Percentiles rank a stretch among this genome's conserved stretches.
Evolutionary conservation across 306 rosid species (phyloP).

Genomic region (Castanopsis chinensis): DNA sequence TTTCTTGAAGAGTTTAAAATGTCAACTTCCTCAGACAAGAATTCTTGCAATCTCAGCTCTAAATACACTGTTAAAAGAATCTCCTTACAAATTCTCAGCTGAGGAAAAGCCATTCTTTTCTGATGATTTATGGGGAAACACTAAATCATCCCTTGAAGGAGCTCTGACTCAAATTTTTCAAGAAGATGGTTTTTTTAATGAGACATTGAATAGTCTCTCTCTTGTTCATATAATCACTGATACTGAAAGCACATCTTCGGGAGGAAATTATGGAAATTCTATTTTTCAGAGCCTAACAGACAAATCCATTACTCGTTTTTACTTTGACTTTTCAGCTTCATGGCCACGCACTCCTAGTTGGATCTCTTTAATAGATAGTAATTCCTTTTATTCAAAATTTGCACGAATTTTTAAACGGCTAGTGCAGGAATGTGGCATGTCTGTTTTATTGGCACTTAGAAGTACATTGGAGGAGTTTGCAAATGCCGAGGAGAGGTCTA

Average conservation of each 20-base stretch:
- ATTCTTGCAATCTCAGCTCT: slow-evolving; percentile 94
- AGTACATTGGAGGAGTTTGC: slow-evolving; percentile 78
- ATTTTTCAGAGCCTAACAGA: slow-evolving; percentile 94
- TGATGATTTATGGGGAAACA: slow-evolving; percentile 46
- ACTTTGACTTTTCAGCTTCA: slow-evolving; percentile 92
- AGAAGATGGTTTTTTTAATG: slow-evolving; percentile 89
- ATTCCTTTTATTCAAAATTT: slow-evolving; percentile 80
- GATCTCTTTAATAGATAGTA: slow-evolving; percentile 79
- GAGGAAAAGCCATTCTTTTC: slow-evolving; percentile 37
- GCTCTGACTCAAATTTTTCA: slow-evolving; percentile 77
- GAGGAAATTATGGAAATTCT: slow-evolving; percentile 76
- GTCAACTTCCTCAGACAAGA: slow-evolving; percentile 97
- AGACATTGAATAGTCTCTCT: slow-evolving; percentile 90
- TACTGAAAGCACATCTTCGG: slow-evolving; percentile 58
- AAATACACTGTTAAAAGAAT: slow-evolving; percentile 88
- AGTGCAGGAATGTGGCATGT: slow-evolving; percentile 93
- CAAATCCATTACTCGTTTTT: slow-evolving; percentile 90
- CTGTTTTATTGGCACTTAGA: slow-evolving; percentile 70
- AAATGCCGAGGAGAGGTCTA: slow-evolving; percentile 90
- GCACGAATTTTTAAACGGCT: slow-evolving; percentile 94
- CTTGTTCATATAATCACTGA: slow-evolving; percentile 90
- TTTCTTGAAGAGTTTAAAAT: slow-evolving; percentile 85
- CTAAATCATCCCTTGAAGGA: slow-evolving; percentile 84
- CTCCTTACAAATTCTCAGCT: slow-evolving; percentile 80
- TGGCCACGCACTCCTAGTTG: slow-evolving; percentile 99